Conservation (phyloP, 2,329 filamentous ascomycete species). For the Cladosporium sp. region DNA sequence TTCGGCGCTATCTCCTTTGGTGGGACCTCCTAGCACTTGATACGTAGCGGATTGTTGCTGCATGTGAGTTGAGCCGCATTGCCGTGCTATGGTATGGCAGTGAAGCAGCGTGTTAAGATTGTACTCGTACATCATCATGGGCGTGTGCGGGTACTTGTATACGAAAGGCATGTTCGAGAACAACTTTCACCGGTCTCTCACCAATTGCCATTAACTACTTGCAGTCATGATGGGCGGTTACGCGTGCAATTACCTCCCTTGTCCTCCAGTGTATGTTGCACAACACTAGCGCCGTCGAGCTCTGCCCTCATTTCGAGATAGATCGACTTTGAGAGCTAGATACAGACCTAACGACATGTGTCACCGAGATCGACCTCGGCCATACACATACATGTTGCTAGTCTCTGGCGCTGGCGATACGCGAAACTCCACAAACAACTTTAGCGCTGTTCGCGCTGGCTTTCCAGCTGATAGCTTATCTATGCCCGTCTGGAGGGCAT, state of each 20-base stretch:
- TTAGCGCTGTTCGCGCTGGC: background rate
- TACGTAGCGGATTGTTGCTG: background rate
- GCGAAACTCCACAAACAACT: background rate
- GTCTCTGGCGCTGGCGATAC: background rate
- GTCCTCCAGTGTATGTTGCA: background rate
- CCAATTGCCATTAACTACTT: too few species aligned
- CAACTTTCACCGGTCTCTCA: background rate
- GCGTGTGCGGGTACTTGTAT: too few species aligned
- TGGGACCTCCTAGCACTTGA: background rate
- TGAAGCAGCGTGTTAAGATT: background rate
- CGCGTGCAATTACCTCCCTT: background rate
- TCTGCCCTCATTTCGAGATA: background rate
- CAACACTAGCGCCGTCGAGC: background rate
- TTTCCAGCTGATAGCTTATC: conserved; percentile 2
- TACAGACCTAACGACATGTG: too few species aligned
- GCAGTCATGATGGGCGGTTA: too few species aligned
- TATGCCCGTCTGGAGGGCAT: background rate
- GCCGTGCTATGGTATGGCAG: background rate
- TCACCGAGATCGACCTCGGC: too few species aligned
- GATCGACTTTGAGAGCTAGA: too few species aligned
- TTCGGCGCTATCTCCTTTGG: conserved; percentile 1
- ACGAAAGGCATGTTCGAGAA: background rate
- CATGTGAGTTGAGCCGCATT: background rate
- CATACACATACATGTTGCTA: background rate
- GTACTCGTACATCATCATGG: too few species aligned